Evolutionary conservation across 1,284 basidiomycete genomes (phyloP).

Genomic region (Tylopilus sp.): DNA sequence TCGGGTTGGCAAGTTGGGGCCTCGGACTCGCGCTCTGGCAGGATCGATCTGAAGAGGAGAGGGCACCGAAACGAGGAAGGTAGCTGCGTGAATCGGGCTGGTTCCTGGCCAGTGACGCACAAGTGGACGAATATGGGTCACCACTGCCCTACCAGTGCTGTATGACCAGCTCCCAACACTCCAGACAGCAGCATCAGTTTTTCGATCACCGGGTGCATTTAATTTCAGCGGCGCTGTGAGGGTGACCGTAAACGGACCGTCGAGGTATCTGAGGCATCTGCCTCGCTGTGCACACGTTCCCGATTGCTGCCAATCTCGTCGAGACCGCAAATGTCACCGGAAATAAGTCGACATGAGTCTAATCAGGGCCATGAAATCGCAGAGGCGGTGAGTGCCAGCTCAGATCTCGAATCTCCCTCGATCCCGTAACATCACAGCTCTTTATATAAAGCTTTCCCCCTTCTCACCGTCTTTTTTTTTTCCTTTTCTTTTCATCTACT

Average conservation of each 20-base stretch:
- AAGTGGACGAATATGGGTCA: slow-evolving; percentile 16
- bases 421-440: slow-evolving; percentile 28
- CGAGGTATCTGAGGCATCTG: slow-evolving; percentile 17
- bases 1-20: background rate
- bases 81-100: background rate
- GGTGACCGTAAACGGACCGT: background rate
- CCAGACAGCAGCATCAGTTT: background rate
- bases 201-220: slow-evolving; percentile 19
- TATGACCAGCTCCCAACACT: background rate
- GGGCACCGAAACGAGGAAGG: background rate
- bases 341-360: slow-evolving; percentile 28
- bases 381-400: slow-evolving; percentile 17
- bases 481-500: slow-evolving; percentile 10
- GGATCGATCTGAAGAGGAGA: background rate
- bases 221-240: slow-evolving; percentile 21
- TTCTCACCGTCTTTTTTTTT: slow-evolving; percentile 6
- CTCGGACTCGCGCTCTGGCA: background rate
- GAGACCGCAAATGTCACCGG: slow-evolving; percentile 20
- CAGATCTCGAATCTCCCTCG: slow-evolving; percentile 24
- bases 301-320: slow-evolving; percentile 27
- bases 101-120: slow-evolving; percentile 22
- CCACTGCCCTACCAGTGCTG: slow-evolving; percentile 12
- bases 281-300: slow-evolving; percentile 33
- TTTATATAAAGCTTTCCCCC: slow-evolving; percentile 22
- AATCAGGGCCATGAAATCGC: slow-evolving; percentile 20